These are phyloP conservation scores for Magnaporthales sp. DNA, from an alignment of 2,329 filamentous ascomycete species.

Conservation along the genomic window DNA sequence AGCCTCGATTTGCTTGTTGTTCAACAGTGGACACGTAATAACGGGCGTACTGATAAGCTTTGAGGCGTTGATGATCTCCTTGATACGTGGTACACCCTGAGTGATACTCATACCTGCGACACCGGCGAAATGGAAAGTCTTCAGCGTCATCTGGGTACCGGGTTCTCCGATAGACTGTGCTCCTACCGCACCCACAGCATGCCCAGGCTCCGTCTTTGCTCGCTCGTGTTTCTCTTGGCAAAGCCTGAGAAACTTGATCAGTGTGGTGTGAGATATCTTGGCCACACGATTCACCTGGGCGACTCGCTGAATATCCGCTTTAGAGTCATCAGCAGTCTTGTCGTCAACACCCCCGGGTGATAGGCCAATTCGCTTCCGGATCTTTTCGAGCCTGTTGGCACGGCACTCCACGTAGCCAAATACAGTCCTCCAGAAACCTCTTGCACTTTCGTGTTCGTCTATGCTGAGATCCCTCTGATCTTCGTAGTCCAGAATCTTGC, in stretches of 20 bases:
- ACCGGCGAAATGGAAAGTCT: conserved; percentile 99
- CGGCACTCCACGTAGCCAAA: conserved; percentile 59
- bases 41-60: conserved; percentile 90
- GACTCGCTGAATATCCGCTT: conserved; percentile 21
- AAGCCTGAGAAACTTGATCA: conserved; percentile 67
- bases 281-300: conserved; percentile 61
- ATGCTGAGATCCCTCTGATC: conserved; percentile 61
- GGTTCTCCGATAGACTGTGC: conserved; percentile 98
- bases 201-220: conserved; percentile 86
- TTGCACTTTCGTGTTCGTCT: conserved; percentile 73
- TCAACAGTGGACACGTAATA: conserved; percentile 78
- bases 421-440: conserved; percentile 74
- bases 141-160: conserved; percentile 97
- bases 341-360: background rate
- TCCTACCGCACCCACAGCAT: conserved; percentile 91
- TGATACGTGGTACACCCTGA: conserved; percentile 98
- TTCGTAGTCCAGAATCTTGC: conserved; percentile 53
- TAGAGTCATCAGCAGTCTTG: conserved; percentile 18
- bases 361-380: conserved; percentile 42
- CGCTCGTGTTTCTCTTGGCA: conserved; percentile 87
- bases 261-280: conserved; percentile 70
- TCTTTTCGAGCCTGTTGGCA: conserved; percentile 50
- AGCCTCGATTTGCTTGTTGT: conserved; percentile 63
- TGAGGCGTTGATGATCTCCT: conserved; percentile 99
- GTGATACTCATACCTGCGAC: conserved; percentile 99